A percentile compares a stretch with the other conserved stretches of the same genome.
These are phyloP conservation scores for Mortierella alpina DNA, from an alignment of 192 early-diverging fungal species.

Conservation along the genomic window DNA sequence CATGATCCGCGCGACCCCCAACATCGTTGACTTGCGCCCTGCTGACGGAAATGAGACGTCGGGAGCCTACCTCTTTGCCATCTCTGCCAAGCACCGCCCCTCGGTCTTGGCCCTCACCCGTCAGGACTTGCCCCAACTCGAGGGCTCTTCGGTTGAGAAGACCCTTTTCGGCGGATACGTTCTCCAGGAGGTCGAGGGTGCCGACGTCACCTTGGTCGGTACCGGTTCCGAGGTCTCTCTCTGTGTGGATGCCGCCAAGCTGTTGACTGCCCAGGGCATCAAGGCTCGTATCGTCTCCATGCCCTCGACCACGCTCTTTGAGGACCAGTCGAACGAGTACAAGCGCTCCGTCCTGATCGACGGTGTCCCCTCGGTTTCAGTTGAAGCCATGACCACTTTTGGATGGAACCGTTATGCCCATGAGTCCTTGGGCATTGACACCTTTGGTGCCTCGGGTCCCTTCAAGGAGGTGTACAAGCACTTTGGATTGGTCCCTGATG, in stretches of 20 bases:
- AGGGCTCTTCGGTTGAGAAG: conserved; percentile 84
- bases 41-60: conserved; percentile 97
- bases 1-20: conserved; percentile 91
- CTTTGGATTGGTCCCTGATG: conserved; percentile 84
- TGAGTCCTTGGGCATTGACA: conserved; percentile 86
- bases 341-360: conserved; percentile 80
- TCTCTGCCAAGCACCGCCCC: conserved; percentile 78
- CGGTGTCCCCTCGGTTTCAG: conserved; percentile 85
- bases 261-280: conserved; percentile 69
- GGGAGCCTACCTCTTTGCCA: conserved; percentile 88
- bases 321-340: conserved; percentile 86
- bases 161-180: conserved; percentile 89
- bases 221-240: conserved; percentile 97
- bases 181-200: conserved; percentile 72
- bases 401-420: conserved; percentile 96
- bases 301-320: conserved; percentile 93
- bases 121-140: conserved; percentile 95
- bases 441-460: conserved; percentile 91
- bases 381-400: conserved; percentile 91
- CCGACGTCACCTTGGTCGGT: conserved; percentile 80
- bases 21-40: conserved; percentile 88
- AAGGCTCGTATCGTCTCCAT: conserved; percentile 91
- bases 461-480: conserved; percentile 84
- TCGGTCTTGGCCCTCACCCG: conserved; percentile 91
- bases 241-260: conserved; percentile 89